phyloP scores from a whole-genome alignment of 164 flowering plant species.

The Umbellularia californica region DNA sequence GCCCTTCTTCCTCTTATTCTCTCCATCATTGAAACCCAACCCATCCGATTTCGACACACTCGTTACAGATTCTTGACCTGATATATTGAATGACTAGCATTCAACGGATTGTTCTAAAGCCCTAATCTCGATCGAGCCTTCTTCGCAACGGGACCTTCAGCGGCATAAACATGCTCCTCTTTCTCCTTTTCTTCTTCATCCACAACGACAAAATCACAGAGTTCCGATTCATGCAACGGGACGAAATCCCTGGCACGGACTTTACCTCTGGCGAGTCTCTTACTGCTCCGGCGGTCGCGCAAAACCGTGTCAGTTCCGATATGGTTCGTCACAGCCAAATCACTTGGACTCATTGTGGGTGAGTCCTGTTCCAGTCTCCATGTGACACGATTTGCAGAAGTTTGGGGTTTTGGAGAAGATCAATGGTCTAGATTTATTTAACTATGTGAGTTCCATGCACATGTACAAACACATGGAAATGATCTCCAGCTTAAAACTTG shows the following conservation, averaged over 20 bases:
- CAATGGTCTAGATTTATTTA: too few species aligned
- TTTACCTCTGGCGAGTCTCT: background rate
- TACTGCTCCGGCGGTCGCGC: background rate
- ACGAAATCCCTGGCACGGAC: background rate
- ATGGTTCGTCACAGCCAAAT: background rate
- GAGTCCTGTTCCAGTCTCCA: too few species aligned
- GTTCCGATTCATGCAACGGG: background rate
- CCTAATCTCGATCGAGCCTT: background rate
- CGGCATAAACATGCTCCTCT: background rate
- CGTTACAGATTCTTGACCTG: background rate
- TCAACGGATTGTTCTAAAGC: background rate
- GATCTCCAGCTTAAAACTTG: too few species aligned
- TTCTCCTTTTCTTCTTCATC: background rate
- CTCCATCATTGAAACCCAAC: background rate
- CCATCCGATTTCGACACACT: background rate
- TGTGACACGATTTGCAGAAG: too few species aligned
- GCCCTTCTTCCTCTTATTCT: background rate
- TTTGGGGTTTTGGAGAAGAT: too few species aligned
- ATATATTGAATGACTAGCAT: background rate
- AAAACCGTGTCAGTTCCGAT: background rate
- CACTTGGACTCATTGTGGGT: background rate
- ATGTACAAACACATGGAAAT: too few species aligned
- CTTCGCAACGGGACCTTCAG: background rate
- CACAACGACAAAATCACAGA: too few species aligned
- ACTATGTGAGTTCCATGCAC: too few species aligned